These are phyloP conservation scores for Dactylorhiza incarnata DNA, from an alignment of 106 monocot species.

Conservation along the genomic window DNA sequence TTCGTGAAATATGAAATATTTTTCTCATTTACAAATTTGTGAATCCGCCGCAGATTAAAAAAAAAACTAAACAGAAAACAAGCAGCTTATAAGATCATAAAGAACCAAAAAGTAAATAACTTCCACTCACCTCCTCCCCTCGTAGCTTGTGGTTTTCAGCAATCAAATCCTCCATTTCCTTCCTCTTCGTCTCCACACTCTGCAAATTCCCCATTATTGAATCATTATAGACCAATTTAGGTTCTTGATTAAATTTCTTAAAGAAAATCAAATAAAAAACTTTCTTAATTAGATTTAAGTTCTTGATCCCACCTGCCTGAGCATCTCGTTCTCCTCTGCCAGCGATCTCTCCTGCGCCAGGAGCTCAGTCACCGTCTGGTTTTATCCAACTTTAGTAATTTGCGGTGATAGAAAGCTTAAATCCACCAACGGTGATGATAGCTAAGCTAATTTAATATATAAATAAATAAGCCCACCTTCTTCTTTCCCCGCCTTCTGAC, in stretches of 20 bases:
- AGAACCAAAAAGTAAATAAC: neutral
- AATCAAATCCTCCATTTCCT: constrained; percentile 2
- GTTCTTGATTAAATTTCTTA: no score
- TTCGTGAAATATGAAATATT: no score
- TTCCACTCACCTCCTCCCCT: neutral
- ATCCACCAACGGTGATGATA: neutral
- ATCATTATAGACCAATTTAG: neutral
- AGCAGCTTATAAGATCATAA: neutral
- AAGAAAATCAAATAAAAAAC: neutral
- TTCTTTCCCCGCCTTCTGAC: constrained; percentile 1
- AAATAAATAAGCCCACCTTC: neutral
- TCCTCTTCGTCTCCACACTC: neutral
- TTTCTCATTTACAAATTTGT: no score
- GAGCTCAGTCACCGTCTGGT: neutral
- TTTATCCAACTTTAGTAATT: neutral
- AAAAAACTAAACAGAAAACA: neutral
- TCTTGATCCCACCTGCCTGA: neutral
- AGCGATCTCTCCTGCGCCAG: constrained; percentile 5
- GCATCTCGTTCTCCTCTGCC: neutral
- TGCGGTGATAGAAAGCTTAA: neutral
- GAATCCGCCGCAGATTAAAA: no score
- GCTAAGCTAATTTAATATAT: no score
- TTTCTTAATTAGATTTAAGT: neutral
- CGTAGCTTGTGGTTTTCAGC: neutral
- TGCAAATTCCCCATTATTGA: neutral